A percentile compares a stretch with the other conserved stretches of the same genome.
Evolutionary conservation across 2,329 filamentous ascomycete species (phyloP).

Genomic region (Alternaria conjuncta): DNA sequence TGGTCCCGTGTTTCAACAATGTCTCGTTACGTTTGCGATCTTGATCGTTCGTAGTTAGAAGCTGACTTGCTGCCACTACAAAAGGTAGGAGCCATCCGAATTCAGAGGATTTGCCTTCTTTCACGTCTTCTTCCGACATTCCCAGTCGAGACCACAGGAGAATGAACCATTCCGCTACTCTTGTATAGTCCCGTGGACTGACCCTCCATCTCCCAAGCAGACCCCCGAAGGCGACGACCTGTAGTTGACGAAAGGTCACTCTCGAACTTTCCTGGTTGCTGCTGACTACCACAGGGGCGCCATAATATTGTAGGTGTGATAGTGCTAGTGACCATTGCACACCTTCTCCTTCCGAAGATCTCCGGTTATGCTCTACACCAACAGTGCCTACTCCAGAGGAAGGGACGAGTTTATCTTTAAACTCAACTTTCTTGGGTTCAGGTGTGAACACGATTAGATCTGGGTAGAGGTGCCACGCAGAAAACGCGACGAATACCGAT

Average conservation of each 20-base stretch:
- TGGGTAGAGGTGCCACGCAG: slow-evolving; percentile 25
- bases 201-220: neutral
- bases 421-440: neutral
- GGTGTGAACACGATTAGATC: slow-evolving; percentile 9
- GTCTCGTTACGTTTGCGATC: neutral
- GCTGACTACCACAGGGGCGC: neutral
- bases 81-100: slow-evolving; percentile 1
- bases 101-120: neutral
- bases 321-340: neutral
- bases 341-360: neutral
- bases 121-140: neutral
- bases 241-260: neutral
- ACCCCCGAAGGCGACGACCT: neutral
- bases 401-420: neutral
- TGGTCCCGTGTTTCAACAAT: neutral
- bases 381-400: neutral
- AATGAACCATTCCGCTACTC: neutral
- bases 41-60: neutral
- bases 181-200: neutral
- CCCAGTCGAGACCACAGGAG: neutral
- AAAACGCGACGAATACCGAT: slow-evolving; percentile 11
- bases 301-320: neutral
- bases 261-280: neutral
- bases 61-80: neutral
- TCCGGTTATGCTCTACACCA: neutral